These are phyloP conservation scores for Catharanthus roseus DNA, from an alignment of 257 asterid species.

Conservation along the genomic window DNA sequence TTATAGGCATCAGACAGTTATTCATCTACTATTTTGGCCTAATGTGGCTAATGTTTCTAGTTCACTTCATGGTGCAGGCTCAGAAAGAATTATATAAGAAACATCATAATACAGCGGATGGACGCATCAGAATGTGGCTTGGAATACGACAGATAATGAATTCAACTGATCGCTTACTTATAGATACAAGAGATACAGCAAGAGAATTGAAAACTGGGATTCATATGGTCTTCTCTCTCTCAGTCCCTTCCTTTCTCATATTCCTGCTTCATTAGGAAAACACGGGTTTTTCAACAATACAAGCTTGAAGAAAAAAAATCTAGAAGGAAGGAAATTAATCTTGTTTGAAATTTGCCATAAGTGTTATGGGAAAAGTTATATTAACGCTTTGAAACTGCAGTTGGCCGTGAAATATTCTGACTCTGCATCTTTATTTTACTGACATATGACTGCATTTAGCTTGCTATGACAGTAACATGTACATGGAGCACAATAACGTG, in stretches of 20 bases:
- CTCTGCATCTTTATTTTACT: neutral
- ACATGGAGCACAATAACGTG: neutral
- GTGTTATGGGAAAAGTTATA: neutral
- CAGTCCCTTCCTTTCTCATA: neutral
- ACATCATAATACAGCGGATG: conserved; percentile 63
- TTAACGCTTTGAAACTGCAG: neutral
- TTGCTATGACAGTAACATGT: neutral
- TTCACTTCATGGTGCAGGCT: conserved; percentile 37
- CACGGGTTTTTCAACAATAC: neutral
- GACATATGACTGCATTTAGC: neutral
- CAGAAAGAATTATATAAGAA: conserved; percentile 57
- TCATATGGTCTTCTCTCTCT: conserved; percentile 55
- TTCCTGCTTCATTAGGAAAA: neutral
- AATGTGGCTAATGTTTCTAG: conserved; percentile 6
- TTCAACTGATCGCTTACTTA: conserved; percentile 55
- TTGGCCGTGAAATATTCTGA: neutral
- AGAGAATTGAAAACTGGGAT: conserved; percentile 65
- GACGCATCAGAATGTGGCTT: conserved; percentile 76
- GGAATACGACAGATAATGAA: conserved; percentile 83
- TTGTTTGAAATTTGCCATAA: neutral
- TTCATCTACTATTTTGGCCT: neutral
- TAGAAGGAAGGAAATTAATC: neutral
- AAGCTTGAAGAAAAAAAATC: neutral
- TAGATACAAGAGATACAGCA: conserved; percentile 63
- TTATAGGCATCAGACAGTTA: neutral